Conservation (phyloP, 176 grass and related monocot species). For the Phyllostachys edulis region DNA sequence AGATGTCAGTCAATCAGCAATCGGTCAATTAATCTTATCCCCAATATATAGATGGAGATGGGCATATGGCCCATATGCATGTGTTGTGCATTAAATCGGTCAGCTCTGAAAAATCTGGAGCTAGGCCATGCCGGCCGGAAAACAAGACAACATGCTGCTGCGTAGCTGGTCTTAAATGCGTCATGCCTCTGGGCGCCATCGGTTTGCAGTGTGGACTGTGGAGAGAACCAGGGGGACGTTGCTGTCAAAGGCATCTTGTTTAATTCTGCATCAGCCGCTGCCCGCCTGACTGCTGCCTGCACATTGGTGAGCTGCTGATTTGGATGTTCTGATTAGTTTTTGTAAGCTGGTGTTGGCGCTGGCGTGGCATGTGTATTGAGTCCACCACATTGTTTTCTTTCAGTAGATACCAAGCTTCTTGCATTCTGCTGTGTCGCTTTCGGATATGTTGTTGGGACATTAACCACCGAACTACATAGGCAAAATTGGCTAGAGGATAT, state of each 20-base stretch:
- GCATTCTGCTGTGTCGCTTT: background rate
- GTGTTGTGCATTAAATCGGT: background rate
- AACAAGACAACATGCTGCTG: constrained; percentile 28
- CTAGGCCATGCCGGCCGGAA: constrained; percentile 29
- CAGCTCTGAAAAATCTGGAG: constrained; percentile 24
- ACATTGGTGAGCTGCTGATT: background rate
- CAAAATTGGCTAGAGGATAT: too few relatives aligned
- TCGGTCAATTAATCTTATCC: constrained; percentile 21
- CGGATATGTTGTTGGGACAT: background rate
- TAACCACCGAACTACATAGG: background rate
- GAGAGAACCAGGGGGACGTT: background rate
- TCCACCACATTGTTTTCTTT: background rate
- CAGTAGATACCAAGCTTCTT: background rate
- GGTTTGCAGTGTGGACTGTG: background rate
- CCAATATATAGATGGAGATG: background rate
- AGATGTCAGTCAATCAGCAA: background rate
- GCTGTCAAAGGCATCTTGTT: constrained; percentile 10
- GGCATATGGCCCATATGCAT: constrained; percentile 3
- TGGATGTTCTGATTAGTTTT: background rate
- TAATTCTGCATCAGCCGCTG: background rate
- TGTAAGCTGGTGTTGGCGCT: constrained; percentile 7
- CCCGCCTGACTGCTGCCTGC: background rate
- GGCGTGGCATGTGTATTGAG: background rate
- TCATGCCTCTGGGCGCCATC: constrained; percentile 25
- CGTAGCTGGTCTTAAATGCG: constrained; percentile 26